These are phyloP conservation scores for Wilhelminamyces savonicus DNA, from an alignment of 805 yeast species.

Conservation along the genomic window DNA sequence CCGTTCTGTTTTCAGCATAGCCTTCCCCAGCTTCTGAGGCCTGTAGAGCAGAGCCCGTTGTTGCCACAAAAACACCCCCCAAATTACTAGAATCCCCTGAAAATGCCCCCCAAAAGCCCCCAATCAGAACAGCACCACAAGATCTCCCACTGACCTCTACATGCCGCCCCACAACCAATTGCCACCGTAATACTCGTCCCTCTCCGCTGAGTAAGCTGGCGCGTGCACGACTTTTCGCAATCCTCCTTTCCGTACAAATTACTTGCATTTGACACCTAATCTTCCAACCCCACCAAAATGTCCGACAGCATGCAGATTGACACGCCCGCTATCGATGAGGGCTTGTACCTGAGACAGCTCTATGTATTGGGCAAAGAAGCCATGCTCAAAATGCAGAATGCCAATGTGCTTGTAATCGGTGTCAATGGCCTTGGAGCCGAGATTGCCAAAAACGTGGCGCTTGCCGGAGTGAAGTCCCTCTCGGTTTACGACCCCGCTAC, in stretches of 20 bases:
- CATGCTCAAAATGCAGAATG: conserved; percentile 92
- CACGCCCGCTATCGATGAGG: conserved; percentile 70
- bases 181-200: too few species aligned
- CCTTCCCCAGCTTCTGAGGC: too few species aligned
- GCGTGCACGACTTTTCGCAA: background rate
- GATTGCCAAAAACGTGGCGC: conserved; percentile 91
- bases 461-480: conserved; percentile 94
- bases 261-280: background rate
- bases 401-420: conserved; percentile 89
- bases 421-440: conserved; percentile 91
- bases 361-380: conserved; percentile 97
- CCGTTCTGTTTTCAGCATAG: too few species aligned
- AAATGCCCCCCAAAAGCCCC: too few species aligned
- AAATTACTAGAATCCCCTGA: too few species aligned
- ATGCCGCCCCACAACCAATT: too few species aligned
- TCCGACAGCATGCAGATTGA: conserved; percentile 36
- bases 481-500: conserved; percentile 77
- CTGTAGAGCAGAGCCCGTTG: too few species aligned
- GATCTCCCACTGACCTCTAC: too few species aligned
- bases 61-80: too few species aligned
- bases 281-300: background rate
- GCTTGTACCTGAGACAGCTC: conserved; percentile 92
- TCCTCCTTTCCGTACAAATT: too few species aligned
- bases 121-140: too few species aligned
- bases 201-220: background rate